phyloP scores from a whole-genome alignment of 1,284 basidiomycete species.

The Ceratobasidium sp. region DNA sequence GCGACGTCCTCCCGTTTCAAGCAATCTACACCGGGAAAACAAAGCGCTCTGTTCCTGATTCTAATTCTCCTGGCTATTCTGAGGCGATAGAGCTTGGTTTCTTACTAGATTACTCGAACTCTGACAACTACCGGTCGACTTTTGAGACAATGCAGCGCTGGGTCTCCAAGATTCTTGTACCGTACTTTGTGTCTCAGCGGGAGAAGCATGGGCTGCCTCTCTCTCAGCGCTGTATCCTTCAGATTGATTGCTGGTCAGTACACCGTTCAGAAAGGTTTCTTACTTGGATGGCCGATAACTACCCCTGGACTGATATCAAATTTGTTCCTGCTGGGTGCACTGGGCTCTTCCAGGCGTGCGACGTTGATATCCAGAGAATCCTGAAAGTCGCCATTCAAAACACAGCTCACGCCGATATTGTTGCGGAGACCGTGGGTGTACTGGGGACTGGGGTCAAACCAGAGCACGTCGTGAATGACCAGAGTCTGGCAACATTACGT shows the following conservation, averaged over 20 bases:
- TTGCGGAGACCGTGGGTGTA: not conserved
- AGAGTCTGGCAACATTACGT: constrained; percentile 7
- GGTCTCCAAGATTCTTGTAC: not conserved
- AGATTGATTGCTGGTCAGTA: constrained; percentile 60
- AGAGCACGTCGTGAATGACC: not conserved
- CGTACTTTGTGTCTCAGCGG: not conserved
- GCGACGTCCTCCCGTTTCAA: constrained; percentile 4
- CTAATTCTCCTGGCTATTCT: not conserved
- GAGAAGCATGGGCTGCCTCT: constrained; percentile 4
- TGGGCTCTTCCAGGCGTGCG: constrained; percentile 54
- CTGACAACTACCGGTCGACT: not conserved
- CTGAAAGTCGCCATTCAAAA: constrained; percentile 54
- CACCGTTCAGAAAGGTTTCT: constrained; percentile 58
- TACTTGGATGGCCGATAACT: constrained; percentile 52
- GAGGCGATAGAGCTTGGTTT: not conserved
- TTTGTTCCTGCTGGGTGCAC: constrained; percentile 53
- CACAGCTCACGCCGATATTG: constrained; percentile 55
- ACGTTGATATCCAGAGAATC: constrained; percentile 56
- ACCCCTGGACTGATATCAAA: constrained; percentile 50
- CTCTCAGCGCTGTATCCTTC: constrained; percentile 49
- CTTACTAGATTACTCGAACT: not conserved
- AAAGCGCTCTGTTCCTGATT: not conserved
- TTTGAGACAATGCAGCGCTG: not conserved
- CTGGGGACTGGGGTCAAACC: not conserved
- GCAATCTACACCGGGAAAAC: constrained; percentile 10